Base-by-base conservation (phyloP, 2,329 filamentous ascomycete species). In the Beauveria medogensis region DNA sequence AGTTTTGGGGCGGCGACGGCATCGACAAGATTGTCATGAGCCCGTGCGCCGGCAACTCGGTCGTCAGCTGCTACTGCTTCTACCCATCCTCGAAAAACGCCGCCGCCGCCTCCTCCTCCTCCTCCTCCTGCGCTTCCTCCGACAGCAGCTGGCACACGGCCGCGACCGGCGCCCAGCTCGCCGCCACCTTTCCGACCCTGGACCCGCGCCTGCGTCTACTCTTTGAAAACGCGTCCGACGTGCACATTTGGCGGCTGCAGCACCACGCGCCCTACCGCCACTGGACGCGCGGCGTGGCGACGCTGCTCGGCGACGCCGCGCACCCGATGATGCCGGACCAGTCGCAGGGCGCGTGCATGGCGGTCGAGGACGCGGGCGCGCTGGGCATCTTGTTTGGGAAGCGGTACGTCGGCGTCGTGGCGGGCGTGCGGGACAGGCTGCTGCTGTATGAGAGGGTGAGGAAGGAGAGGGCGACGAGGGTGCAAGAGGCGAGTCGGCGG, bases 301-400 rank as follows among this genome's bases (percentile, higher is more conserved):
- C 80, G 63, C 70, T 88, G 1, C 67, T 88, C 16, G 85, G 85
- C 6, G 85, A 89, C 69, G 85, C 85, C 16, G 85, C 77, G 4
- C 85, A 88, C 68, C 85, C 85, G 18, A 86, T 86, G 82, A 82
- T 87, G 80, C 84, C 85, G 2, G 78, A 88, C 67, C 85, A 88
- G 68, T 83, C 80, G 61, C 85, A 88, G 70, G 85, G 85, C 6
- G 84, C 84, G 0, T 86, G 83, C 66, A 85, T 85, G 82, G 83
- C 84, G 0, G 84, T 87, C 41, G 84, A 87, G 67, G 84, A 87
- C 62, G 82, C 83, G 0, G 84, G 80, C 0, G 81, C 81, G 0
- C 71, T 87, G 1, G 83, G 84, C 0, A 80, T 86, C 14, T 63
- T 86, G 6, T 86, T 87, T 69, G 77, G 72, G 64, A 65, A 68